A percentile compares a stretch with the other conserved stretches of the same genome.
Evolutionary conservation across 2,329 filamentous ascomycete genomes (phyloP).

Genomic region (Fusarium pseudograminearum): DNA sequence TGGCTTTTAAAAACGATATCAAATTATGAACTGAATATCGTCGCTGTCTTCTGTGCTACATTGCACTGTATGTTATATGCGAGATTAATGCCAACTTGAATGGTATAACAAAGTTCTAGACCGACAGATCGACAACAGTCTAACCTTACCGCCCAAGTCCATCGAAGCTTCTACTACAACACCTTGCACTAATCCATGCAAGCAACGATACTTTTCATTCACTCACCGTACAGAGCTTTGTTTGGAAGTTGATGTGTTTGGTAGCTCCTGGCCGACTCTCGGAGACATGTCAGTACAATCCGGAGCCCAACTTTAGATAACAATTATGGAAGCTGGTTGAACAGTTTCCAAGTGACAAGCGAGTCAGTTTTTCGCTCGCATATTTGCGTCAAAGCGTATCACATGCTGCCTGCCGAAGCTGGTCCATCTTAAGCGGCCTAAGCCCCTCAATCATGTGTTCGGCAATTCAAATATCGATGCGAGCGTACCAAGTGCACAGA

Average conservation of each 20-base stretch:
- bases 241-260: not conserved
- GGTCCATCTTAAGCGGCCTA: conserved; percentile 3
- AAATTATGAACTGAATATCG: not conserved
- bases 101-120: conserved; percentile 27
- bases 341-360: conserved; percentile 13
- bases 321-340: not conserved
- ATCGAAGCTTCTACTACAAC: conserved; percentile 16
- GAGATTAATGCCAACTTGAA: not conserved
- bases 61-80: not conserved
- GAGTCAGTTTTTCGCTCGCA: conserved; percentile 1
- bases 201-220: not conserved
- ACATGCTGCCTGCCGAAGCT: conserved; percentile 2
- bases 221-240: not conserved
- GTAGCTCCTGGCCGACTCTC: conserved; percentile 34
- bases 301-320: not conserved
- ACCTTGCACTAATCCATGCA: conserved; percentile 5
- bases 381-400: conserved; percentile 14
- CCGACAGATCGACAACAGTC: conserved; percentile 33
- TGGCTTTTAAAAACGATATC: not conserved
- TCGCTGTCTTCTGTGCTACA: not conserved
- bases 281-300: conserved; percentile 9
- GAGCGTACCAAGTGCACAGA: not conserved
- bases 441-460: not conserved
- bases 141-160: conserved; percentile 1
- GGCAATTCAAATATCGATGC: not conserved